phyloP scores from a whole-genome alignment of 495 filamentous ascomycete species.

The Tirmania nivea region DNA sequence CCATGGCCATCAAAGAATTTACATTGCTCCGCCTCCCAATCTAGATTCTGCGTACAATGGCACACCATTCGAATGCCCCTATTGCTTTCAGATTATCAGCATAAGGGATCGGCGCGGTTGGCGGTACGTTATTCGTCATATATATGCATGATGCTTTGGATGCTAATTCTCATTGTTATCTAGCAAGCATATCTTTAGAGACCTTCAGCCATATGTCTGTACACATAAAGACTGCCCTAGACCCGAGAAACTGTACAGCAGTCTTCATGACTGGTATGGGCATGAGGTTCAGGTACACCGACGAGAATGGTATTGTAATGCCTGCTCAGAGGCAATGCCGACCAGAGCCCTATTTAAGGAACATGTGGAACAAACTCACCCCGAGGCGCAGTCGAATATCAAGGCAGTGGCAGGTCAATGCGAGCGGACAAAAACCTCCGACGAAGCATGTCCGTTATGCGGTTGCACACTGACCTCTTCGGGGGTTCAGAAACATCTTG shows the following conservation, averaged over 20 bases:
- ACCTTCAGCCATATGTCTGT: conserved; percentile 2
- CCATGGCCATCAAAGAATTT: too few relatives aligned
- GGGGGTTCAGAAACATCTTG: neutral
- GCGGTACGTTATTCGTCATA: neutral
- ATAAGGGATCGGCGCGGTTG: neutral
- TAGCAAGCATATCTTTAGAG: conserved; percentile 1
- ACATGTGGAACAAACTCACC: too few relatives aligned
- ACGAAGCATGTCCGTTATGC: too few relatives aligned
- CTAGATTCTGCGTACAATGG: neutral
- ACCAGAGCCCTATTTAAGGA: too few relatives aligned
- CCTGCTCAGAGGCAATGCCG: too few relatives aligned
- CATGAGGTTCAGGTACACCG: conserved; percentile 1
- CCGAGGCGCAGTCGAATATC: neutral
- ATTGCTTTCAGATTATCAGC: neutral
- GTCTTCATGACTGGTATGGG: neutral
- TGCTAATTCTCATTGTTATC: neutral
- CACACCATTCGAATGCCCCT: neutral
- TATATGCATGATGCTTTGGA: neutral
- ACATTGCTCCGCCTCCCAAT: neutral
- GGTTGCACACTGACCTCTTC: too few relatives aligned
- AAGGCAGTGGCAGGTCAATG: neutral
- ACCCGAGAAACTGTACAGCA: neutral
- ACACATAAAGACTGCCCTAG: neutral
- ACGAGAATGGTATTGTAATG: neutral
- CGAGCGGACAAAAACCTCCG: neutral